Evolutionary conservation across 495 filamentous ascomycete genomes (phyloP), one percentile per base, ranked within the genome.

Genomic region (Rhypophila decipiens): DNA sequence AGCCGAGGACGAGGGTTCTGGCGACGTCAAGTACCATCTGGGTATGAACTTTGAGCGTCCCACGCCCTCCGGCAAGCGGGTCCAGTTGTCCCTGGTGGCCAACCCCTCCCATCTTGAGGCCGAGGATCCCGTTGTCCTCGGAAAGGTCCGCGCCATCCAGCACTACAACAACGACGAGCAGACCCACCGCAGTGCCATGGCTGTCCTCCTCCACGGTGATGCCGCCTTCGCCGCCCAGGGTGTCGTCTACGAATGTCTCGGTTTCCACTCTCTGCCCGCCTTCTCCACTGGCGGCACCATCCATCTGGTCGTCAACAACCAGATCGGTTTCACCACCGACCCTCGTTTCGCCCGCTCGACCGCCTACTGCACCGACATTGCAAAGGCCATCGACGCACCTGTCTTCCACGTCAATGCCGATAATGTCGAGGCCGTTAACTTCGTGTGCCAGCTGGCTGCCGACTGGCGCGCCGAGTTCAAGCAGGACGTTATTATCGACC

Each of bases 21-120:
- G 93, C 52, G 93, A 98, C 67, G 93, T 98, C 65, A 98, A 98
- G 68, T 98, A 98, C 72, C 93, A 98, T 73, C 72, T 98, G 59
- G 93, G 93, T 58, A 98, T 98, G 93, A 97, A 97, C 74, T 98
- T 98, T 60, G 94, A 98, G 72, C 88, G 93, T 42, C 93, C 93
- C 24, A 98, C 93, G 18, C 93, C 93, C 45, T 97, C 94, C 21
- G 93, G 93, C 58, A 97, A 96, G 77, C 93, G 93, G 46, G 93
- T 98, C 15, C 93, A 97, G 75, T 82, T 98, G 24, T 98, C 93
- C 46, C 81, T 98, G 39, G 93, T 98, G 44, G 93, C 93, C 67
- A 98, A 98, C 70, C 93, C 93, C 42, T 98, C 93, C 35, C 93
- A 98, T 82, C 73, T 98, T 61, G 93, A 98, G 74, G 93, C 93